Base-by-base conservation (phyloP, 148 eudicot genomes). In the Chenopodium berlandieri region DNA sequence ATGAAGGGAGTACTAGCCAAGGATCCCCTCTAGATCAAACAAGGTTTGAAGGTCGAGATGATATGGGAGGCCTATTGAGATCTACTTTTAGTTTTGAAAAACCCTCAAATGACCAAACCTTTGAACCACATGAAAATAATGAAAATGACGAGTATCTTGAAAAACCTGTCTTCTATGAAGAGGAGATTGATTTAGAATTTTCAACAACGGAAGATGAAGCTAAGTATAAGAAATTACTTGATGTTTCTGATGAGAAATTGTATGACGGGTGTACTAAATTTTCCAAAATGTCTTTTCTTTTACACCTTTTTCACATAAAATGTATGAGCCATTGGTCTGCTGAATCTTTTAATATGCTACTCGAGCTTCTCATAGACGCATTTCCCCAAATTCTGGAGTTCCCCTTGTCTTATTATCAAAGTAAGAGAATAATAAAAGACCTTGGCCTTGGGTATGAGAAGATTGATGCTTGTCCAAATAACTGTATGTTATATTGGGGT, bases 391-490 rank as follows among this genome's bases (percentile, higher is more conserved):
- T 76, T 0, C 32, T 19, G 31, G 78, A 31, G 31, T 78, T 23
- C 74, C 81, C 48, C 30, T 48, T 19, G 5, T 22, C 40, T 20
- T 79, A 20, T 22, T 50, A 58, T 69, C 67, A 79, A 23, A 50
- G 75, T 14, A 71, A 71, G 30, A 54, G 71, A 12, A 1, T 71
- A 0, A 54, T 71, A n/a, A 71, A 79, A 19, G 47, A 71, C 30
- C 58, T 79, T 4, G 82, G 82, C 0, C 68, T 79, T n/a, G 69
- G 76, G n/a, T 79, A 71, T 56, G 76, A 70, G 34, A 71, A 71
- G 13, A 71, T 79, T 20, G 31, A 71, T n/a, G 82, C 76, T 7
- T 79, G 76, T 23, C 82, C 69, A 31, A 79, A 78, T 48, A 32
- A 76, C 27, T 76, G 23, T n/a, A 60, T 60, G n/a, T 16, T 76